phyloP scores from a whole-genome alignment of 139 green algal species.

The Chlamydomonas incerta region DNA sequence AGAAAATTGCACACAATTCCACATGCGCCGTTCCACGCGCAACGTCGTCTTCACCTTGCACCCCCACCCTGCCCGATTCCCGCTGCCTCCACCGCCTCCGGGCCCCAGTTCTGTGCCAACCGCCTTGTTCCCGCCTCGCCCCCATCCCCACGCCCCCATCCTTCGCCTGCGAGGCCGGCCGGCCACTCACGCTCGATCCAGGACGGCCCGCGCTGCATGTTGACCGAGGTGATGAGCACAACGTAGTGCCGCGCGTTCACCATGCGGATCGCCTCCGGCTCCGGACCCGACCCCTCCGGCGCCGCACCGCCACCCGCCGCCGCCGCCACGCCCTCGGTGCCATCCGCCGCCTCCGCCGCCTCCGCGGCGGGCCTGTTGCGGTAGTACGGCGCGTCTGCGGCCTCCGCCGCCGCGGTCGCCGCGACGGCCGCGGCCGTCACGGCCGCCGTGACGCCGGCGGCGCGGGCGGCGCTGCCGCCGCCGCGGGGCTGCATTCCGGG shows the following conservation, averaged over 20 bases:
- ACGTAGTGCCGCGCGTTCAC: constrained; percentile 25
- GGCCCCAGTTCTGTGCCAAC: too few relatives aligned
- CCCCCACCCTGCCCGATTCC: too few relatives aligned
- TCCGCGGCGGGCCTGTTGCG: too few relatives aligned
- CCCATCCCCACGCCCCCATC: too few relatives aligned
- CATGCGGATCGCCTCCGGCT: neutral
- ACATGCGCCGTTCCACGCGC: too few relatives aligned
- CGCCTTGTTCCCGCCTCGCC: too few relatives aligned
- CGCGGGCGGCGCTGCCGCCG: neutral
- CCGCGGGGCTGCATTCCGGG: neutral
- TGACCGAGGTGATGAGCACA: neutral
- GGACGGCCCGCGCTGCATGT: neutral
- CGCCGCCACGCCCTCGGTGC: neutral
- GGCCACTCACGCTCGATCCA: neutral
- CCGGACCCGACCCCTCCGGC: too few relatives aligned
- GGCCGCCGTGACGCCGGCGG: neutral
- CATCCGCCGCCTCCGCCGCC: neutral
- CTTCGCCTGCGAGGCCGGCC: too few relatives aligned
- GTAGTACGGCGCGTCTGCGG: neutral
- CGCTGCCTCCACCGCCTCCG: too few relatives aligned
- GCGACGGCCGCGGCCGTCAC: neutral
- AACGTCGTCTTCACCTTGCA: too few relatives aligned
- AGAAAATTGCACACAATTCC: too few relatives aligned
- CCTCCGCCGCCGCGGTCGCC: neutral
- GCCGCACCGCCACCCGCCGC: too few relatives aligned